Base-by-base conservation (phyloP, 306 rosid genomes). In the Ormosia semicastrata region DNA sequence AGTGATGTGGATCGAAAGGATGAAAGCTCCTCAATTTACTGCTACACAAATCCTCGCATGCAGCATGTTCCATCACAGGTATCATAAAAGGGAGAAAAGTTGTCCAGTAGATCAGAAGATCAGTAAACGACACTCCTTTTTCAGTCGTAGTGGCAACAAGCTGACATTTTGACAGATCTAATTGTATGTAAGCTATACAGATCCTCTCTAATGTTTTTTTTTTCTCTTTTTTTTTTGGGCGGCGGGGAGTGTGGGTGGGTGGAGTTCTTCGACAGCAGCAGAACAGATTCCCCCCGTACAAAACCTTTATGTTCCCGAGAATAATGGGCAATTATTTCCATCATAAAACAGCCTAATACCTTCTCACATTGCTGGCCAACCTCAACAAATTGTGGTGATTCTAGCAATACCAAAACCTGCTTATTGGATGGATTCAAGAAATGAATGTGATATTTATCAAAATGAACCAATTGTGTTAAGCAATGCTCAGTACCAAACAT, bases 361-460 rank as follows among this genome's bases (percentile, higher is more conserved):
- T 84, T 86, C 85, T 76, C 74, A 66, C 77, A 84, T 40, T 44
- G 81, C 85, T 82, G 73, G 73, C 78, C 73, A 71, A 81, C 59
- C 74, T 62, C 67, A 41, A 76, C 39, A 58, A 41, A 46, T 54
- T 36, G 50, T 7, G 62, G 58, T 82, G 54, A 60, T 76, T 53
- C 83, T 58, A 79, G 80, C 85, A 73, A 72, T 30, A 82, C 77
- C 82, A 82, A 68, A 81, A 70, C 85, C 87, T 82, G 77, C 88
- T 85, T 90, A 90, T 79, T 87, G 84, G 84, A 77, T 75, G 84
- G 71, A 85, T 85, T 81, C 89, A 81, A 83, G 71, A 73, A 90
- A 82, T 54, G 75, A 84, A 71, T 44, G 46, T 60, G 74, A 71
- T 73, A 57, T 64, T 64, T 73, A 53, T 81, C 85, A 76, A 85